Conservation (phyloP, 2,329 filamentous ascomycete species). For the Plectosphaerella sp. region DNA sequence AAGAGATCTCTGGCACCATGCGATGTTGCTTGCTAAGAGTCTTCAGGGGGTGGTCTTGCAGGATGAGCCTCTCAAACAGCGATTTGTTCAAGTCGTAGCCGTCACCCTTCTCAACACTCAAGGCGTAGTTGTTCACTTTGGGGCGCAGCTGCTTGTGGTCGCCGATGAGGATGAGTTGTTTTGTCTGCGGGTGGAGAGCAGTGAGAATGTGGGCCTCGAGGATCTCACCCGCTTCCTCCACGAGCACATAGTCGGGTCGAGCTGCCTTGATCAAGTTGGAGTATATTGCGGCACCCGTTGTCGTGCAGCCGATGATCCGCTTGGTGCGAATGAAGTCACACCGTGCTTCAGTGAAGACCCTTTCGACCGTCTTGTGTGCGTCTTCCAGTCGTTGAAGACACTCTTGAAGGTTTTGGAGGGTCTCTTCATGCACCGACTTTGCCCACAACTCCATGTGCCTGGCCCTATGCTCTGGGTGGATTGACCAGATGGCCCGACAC, state of each 20-base stretch:
- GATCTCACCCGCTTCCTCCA: conserved; percentile 73
- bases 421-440: conserved; percentile 43
- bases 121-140: conserved; percentile 55
- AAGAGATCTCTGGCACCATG: conserved; percentile 65
- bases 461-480: conserved; percentile 19
- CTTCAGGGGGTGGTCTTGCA: conserved; percentile 46
- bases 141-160: conserved; percentile 71
- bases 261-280: conserved; percentile 47
- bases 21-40: conserved; percentile 60
- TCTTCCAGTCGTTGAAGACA: conserved; percentile 35
- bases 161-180: conserved; percentile 66
- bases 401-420: conserved; percentile 32
- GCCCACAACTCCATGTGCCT: conserved; percentile 35
- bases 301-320: conserved; percentile 66
- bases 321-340: conserved; percentile 43
- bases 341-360: conserved; percentile 37
- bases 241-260: conserved; percentile 55
- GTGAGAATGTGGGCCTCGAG: conserved; percentile 64
- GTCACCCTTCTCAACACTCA: conserved; percentile 59
- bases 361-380: conserved; percentile 32
- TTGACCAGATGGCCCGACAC: conserved; percentile 44
- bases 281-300: conserved; percentile 64
- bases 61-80: conserved; percentile 63
- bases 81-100: conserved; percentile 66
- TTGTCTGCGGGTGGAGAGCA: conserved; percentile 46